Evolutionary conservation across 495 filamentous ascomycete genomes (phyloP), one percentile per base, ranked within the genome.

Genomic region (Neurospora intermedia): DNA sequence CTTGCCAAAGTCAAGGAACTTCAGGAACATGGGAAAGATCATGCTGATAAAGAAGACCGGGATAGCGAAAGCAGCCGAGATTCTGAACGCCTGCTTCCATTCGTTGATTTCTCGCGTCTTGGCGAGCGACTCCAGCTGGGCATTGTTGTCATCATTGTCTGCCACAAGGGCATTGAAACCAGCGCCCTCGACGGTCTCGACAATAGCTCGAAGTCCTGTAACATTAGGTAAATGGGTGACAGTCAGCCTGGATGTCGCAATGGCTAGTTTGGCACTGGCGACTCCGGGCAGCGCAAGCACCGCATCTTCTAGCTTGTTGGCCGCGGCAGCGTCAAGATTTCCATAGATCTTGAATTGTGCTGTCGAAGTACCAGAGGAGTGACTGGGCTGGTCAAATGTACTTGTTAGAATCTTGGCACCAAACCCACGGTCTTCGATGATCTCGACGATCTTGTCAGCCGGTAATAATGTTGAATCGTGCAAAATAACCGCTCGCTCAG

Each of bases 61-160:
- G 31, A 98, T 81, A 0, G 96, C 96, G 78, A 99, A 98, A 0
- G 84, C 84, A 0, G 90, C 74, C 0, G 93, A 96, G 35, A 90
- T 85, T 42, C 84, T 84, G 83, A 98, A 97, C 0, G 94, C 91
- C 39, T 84, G 85, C 74, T 86, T 89, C 96, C 96, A 99, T 80
- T 97, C 93, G 70, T 91, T 92, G 73, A 98, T 97, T 78, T 99
- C 96, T 73, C 92, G 94, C 0, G 95, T 98, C 80, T 99, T 99
- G 11, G 96, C 90, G 4, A 99, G 85, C 1, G 95, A 98, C 79
- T 99, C 93, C 2, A 99, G 87, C 79, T 99, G 96, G 5, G 96
- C 95, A 80, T 97, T 97, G 77, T 94, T 98, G 78, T 99, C 96
- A 73, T 98, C 93, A 54, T 90, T 89, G 75, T 98, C 94, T 3